These are phyloP conservation scores for Cucurbita argyrosperma DNA, from an alignment of 306 rosid species.

Conservation along the genomic window DNA sequence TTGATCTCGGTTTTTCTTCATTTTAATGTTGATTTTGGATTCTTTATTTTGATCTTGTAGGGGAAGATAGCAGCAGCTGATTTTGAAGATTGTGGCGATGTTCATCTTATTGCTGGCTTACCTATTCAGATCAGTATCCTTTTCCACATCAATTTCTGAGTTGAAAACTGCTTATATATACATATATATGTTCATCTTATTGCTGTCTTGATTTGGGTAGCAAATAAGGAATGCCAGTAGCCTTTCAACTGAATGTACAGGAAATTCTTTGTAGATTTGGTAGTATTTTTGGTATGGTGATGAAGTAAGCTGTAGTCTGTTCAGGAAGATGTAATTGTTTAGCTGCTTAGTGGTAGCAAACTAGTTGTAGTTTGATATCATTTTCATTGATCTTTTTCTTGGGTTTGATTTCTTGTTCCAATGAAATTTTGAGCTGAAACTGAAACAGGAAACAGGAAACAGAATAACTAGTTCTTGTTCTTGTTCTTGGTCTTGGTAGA, in stretches of 20 bases:
- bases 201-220: neutral
- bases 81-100: neutral
- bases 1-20: neutral
- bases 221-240: neutral
- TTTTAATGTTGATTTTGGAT: neutral
- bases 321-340: neutral
- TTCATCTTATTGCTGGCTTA: neutral
- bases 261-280: slow-evolving; percentile 3
- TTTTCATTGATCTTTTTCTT: neutral
- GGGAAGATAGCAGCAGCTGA: neutral
- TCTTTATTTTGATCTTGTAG: neutral
- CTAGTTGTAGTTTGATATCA: neutral
- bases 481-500: neutral
- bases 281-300: neutral
- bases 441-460: neutral
- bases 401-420: neutral
- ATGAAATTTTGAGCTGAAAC: neutral
- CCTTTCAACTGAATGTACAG: neutral
- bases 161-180: neutral
- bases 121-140: neutral
- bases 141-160: neutral
- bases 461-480: too few species aligned
- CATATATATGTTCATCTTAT: neutral
- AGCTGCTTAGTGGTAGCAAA: neutral
- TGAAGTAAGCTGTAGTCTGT: neutral